phyloP scores from a whole-genome alignment of 768 basidiomycete genomes.

The Termitomyces titanicus region DNA sequence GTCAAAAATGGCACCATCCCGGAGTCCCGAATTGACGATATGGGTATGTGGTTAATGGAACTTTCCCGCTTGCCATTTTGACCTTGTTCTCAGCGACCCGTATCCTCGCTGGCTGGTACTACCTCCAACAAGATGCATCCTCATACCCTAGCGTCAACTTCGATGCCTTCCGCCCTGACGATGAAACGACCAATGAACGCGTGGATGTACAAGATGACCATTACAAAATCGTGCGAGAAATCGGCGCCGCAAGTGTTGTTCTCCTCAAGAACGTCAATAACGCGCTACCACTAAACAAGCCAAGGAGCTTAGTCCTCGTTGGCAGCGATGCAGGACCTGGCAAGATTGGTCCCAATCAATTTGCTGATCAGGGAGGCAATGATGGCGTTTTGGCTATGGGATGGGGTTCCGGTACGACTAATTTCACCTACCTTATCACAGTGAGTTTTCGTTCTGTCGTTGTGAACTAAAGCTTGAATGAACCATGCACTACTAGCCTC shows the following conservation, averaged over 20 bases:
- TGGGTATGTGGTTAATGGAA: constrained; percentile 43
- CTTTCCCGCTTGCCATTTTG: not conserved
- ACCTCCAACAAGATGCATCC: constrained; percentile 58
- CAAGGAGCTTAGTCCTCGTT: constrained; percentile 55
- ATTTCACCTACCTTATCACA: constrained; percentile 76
- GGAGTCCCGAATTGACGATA: constrained; percentile 64
- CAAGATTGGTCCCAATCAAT: constrained; percentile 66
- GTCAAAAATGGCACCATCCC: constrained; percentile 75
- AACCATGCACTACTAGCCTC: constrained; percentile 43
- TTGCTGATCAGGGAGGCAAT: constrained; percentile 55
- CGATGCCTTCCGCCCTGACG: constrained; percentile 54
- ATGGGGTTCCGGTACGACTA: constrained; percentile 85
- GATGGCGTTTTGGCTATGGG: constrained; percentile 84
- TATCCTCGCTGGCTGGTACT: constrained; percentile 70
- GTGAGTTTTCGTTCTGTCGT: constrained; percentile 32
- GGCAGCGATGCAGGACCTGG: constrained; percentile 68
- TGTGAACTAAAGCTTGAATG: not conserved
- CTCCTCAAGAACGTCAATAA: constrained; percentile 68
- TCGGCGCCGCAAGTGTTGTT: constrained; percentile 72
- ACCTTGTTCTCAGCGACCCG: constrained; percentile 49
- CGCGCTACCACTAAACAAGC: constrained; percentile 56
- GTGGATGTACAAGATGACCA: constrained; percentile 73
- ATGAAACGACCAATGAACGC: constrained; percentile 52
- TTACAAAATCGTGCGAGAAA: constrained; percentile 59
- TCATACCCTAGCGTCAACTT: constrained; percentile 69